phyloP scores from a whole-genome alignment of 106 monocot genomes.

The Dioscorea alata region DNA sequence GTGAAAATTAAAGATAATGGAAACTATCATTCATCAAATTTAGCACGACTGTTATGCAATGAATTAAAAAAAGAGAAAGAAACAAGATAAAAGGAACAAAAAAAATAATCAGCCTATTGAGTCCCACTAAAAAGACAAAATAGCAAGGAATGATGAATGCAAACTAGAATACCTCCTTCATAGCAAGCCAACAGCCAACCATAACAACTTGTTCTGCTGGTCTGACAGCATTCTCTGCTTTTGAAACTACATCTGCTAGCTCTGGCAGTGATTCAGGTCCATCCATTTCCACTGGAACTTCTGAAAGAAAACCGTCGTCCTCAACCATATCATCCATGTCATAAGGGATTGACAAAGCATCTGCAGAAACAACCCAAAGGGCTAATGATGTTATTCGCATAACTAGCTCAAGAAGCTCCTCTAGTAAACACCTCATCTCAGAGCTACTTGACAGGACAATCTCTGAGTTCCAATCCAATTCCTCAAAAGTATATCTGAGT shows the following conservation, averaged over 20 bases:
- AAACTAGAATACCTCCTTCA: slow-evolving; percentile 82
- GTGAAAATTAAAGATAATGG: no score
- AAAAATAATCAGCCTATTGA: not conserved
- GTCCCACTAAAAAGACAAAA: not conserved
- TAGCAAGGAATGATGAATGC: not conserved
- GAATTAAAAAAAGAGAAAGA: no score
- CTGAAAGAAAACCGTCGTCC: slow-evolving; percentile 37
- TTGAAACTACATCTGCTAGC: slow-evolving; percentile 17
- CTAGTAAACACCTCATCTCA: slow-evolving; percentile 55
- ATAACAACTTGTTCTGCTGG: slow-evolving; percentile 76
- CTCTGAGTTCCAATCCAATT: slow-evolving; percentile 81
- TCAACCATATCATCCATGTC: slow-evolving; percentile 65
- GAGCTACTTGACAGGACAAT: slow-evolving; percentile 34
- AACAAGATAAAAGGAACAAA: not conserved
- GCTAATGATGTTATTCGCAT: slow-evolving; percentile 81
- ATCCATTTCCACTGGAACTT: slow-evolving; percentile 31
- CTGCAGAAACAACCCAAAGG: slow-evolving; percentile 94
- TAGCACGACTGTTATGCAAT: no score
- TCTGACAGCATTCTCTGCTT: slow-evolving; percentile 28
- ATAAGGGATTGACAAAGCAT: slow-evolving; percentile 82
- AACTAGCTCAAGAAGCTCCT: slow-evolving; percentile 71
- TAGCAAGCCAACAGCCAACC: slow-evolving; percentile 99
- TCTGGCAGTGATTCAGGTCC: slow-evolving; percentile 27
- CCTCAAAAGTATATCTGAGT: slow-evolving; percentile 94
- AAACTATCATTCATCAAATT: no score